Base-by-base conservation (phyloP, 2,329 filamentous ascomycete genomes). In the Fusarium poae region DNA sequence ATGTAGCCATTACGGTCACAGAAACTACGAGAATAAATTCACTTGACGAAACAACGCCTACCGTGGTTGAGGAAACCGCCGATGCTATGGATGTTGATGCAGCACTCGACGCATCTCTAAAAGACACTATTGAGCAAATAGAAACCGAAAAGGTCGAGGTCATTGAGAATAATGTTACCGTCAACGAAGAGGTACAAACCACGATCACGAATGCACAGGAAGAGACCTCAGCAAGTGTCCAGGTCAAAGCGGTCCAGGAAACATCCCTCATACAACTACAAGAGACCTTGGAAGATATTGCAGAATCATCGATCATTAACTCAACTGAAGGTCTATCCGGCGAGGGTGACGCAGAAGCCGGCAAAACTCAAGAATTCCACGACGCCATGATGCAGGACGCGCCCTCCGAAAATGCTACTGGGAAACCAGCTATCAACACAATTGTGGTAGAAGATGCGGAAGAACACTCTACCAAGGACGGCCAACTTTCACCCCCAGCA, bases 71-170 rank as follows among this genome's bases (percentile, higher is more conserved):
- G 30, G 52, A 53, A 53, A 21, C 51, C 13, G 29, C 40, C 48
- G 65, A 73, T n/a, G 59, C 59, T 42, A 73, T 74, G 72, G 72
- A 74, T 6, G 30, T 74, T 37, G 69, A 74, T 42, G 55, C 65
- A 49, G 30, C 40, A 18, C 42, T 44, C 23, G 61, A 50, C 30
- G n/a, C 16, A 25, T 25, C 42, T 20, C 21, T 30, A 16, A 42
- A 54, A 16, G 30, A 57, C 27, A 21, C 44, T n/a, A 18, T 44
- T 5, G 44, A 56, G n/a, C 48, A 43, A 49, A 55, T 46, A 27
- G 45, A 54, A 27, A 52, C 52, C 7, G 29, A 57, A 42, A 42
- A 46, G 16, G 39, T 51, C 29, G 59, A 57, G 43, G 56, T 60
- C 42, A 12, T 34, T 57, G 60, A 73, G 52, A 62, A 59, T 27